phyloP scores from a whole-genome alignment of 441 rosid species.

The Pelargonium myrrhifolium region DNA sequence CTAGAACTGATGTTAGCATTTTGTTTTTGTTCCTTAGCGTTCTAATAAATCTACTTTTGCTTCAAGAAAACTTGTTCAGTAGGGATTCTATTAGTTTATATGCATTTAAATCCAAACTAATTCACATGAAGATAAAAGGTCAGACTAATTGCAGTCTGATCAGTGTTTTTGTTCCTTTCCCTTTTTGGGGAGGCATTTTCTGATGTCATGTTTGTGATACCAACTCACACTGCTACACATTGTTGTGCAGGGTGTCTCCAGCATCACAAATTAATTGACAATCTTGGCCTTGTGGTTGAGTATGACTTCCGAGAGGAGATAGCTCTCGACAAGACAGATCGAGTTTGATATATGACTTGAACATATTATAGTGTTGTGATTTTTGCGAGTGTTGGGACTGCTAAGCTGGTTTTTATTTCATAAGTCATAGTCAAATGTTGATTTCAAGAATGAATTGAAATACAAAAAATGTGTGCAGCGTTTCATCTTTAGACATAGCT shows the following conservation, averaged over 20 bases:
- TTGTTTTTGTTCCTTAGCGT: too few relatives aligned
- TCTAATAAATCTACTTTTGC: too few relatives aligned
- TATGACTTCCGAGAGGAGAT: constrained; percentile 56
- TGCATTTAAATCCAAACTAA: too few relatives aligned
- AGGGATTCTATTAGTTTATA: too few relatives aligned
- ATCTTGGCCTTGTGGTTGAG: constrained; percentile 79
- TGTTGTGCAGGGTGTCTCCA: constrained; percentile 75
- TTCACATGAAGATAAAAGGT: not conserved
- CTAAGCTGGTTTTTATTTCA: too few relatives aligned
- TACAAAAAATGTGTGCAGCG: too few relatives aligned
- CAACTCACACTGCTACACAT: too few relatives aligned
- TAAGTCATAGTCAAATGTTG: too few relatives aligned
- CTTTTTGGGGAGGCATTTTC: not conserved
- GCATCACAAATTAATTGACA: constrained; percentile 83
- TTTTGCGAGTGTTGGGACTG: too few relatives aligned
- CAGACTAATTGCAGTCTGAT: not conserved
- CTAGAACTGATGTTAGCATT: not conserved
- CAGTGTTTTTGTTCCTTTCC: not conserved
- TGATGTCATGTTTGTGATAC: not conserved
- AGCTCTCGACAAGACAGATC: constrained; percentile 35
- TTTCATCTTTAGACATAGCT: too few relatives aligned
- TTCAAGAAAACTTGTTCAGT: too few relatives aligned
- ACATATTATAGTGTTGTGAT: not conserved
- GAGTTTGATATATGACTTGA: constrained; percentile 29
- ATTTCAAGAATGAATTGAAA: too few relatives aligned